phyloP scores from a whole-genome alignment of 768 basidiomycete species.

The Pleurotus platypus region DNA sequence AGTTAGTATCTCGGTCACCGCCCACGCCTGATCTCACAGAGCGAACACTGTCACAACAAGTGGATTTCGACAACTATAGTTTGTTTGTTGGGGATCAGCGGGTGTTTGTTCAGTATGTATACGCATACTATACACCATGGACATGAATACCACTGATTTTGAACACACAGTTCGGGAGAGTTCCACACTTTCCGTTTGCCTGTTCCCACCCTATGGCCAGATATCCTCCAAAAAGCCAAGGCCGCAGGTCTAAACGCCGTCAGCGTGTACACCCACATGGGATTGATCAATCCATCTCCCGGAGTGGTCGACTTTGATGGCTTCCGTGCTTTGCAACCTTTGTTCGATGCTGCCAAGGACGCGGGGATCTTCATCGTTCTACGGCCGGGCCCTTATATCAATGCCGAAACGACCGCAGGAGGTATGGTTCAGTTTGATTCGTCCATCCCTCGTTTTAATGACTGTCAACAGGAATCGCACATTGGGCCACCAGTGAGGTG shows the following conservation, averaged over 20 bases:
- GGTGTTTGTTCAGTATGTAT: constrained; percentile 64
- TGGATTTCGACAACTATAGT: constrained; percentile 65
- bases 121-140: background rate
- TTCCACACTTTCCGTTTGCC: constrained; percentile 83
- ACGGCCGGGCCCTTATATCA: constrained; percentile 74
- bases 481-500: constrained; percentile 54
- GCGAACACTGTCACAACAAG: constrained; percentile 10
- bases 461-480: constrained; percentile 31
- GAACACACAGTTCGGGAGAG: constrained; percentile 63
- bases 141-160: background rate
- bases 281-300: constrained; percentile 67
- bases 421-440: constrained; percentile 49
- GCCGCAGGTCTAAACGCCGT: constrained; percentile 78
- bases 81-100: constrained; percentile 67
- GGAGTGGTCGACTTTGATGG: constrained; percentile 72
- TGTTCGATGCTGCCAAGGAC: constrained; percentile 70
- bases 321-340: constrained; percentile 64
- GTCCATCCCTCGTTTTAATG: constrained; percentile 10
- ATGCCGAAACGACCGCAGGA: constrained; percentile 79
- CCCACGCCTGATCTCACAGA: background rate
- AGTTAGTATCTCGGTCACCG: background rate
- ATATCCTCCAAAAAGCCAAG: constrained; percentile 78
- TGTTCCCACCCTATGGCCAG: constrained; percentile 76
- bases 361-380: constrained; percentile 78
- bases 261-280: constrained; percentile 83